Conservation (phyloP, 208 protist species). For the Naegleria lovaniensis region DNA sequence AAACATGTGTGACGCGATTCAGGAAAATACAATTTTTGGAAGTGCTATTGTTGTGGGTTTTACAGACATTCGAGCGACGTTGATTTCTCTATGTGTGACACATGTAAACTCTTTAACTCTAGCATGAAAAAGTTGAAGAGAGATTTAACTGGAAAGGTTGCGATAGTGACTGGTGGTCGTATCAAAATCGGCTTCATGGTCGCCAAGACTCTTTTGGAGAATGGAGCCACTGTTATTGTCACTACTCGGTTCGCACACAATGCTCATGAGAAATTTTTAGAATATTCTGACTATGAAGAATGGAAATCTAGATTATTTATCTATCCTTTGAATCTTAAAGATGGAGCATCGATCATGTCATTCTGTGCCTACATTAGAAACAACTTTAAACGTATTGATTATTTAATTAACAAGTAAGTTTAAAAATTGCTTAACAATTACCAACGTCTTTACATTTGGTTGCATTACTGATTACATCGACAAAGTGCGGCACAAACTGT, state of each 20-base stretch:
- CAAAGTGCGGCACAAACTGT: conserved; percentile 72
- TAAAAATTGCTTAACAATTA: not conserved
- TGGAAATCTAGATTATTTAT: conserved; percentile 52
- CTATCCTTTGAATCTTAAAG: conserved; percentile 57
- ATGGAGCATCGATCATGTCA: conserved; percentile 45
- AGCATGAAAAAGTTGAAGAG: not conserved
- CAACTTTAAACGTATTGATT: conserved; percentile 30
- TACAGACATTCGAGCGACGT: not conserved
- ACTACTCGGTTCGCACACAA: conserved; percentile 70
- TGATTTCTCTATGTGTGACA: not conserved
- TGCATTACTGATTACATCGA: no score
- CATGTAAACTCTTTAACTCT: not conserved
- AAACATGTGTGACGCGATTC: no score
- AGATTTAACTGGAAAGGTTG: conserved; percentile 38
- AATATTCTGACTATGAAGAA: conserved; percentile 46
- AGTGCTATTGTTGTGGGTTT: not conserved
- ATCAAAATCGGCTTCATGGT: conserved; percentile 86
- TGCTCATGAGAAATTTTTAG: not conserved
- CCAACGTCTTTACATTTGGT: no score
- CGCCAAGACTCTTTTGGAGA: conserved; percentile 69
- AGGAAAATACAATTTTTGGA: not conserved
- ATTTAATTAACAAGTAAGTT: conserved; percentile 43
- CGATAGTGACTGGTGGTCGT: conserved; percentile 46
- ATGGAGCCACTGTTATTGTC: conserved; percentile 68
- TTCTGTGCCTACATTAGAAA: conserved; percentile 36